Conservation (phyloP, 2,329 filamentous ascomycete genomes). For the Aureobasidium pullulans region DNA sequence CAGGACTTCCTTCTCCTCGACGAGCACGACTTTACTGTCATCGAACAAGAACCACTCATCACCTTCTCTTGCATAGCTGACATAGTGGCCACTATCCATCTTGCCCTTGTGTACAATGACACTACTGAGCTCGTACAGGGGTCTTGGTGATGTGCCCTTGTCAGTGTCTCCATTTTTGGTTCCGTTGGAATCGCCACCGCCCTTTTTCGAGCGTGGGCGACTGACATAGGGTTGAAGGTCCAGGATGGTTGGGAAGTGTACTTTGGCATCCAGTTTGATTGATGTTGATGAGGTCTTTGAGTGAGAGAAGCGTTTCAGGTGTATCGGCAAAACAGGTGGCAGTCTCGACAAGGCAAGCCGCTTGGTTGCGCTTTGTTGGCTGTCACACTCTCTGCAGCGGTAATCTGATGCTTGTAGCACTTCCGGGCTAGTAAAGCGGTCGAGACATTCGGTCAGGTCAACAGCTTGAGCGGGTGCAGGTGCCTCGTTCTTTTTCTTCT, state of each 20-base stretch:
- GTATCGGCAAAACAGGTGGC: slow-evolving; percentile 83
- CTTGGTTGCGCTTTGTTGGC: slow-evolving; percentile 68
- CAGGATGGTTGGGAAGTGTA: slow-evolving; percentile 77
- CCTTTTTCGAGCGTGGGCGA: slow-evolving; percentile 31
- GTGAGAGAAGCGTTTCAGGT: slow-evolving; percentile 58
- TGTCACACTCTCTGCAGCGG: slow-evolving; percentile 72
- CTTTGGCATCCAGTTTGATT: slow-evolving; percentile 81
- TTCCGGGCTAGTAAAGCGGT: slow-evolving; percentile 81
- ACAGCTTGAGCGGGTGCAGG: slow-evolving; percentile 27
- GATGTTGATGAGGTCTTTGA: slow-evolving; percentile 56
- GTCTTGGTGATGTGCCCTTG: slow-evolving; percentile 36
- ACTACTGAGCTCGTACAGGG: slow-evolving; percentile 78
- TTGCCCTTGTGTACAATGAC: slow-evolving; percentile 92
- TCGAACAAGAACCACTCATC: slow-evolving; percentile 94
- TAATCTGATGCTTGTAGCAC: slow-evolving; percentile 70
- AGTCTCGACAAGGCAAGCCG: slow-evolving; percentile 77
- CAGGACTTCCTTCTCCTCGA: slow-evolving; percentile 76
- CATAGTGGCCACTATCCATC: slow-evolving; percentile 86
- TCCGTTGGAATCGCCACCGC: slow-evolving; percentile 35
- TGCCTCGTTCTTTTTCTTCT: slow-evolving; percentile 43
- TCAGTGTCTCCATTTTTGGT: slow-evolving; percentile 36
- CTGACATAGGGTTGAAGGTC: slow-evolving; percentile 90
- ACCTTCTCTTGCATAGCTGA: slow-evolving; percentile 77
- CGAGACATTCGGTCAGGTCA: slow-evolving; percentile 56
- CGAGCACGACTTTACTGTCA: slow-evolving; percentile 83